Evolutionary conservation across 306 rosid genomes (phyloP).

Genomic region (Inga laurina): DNA sequence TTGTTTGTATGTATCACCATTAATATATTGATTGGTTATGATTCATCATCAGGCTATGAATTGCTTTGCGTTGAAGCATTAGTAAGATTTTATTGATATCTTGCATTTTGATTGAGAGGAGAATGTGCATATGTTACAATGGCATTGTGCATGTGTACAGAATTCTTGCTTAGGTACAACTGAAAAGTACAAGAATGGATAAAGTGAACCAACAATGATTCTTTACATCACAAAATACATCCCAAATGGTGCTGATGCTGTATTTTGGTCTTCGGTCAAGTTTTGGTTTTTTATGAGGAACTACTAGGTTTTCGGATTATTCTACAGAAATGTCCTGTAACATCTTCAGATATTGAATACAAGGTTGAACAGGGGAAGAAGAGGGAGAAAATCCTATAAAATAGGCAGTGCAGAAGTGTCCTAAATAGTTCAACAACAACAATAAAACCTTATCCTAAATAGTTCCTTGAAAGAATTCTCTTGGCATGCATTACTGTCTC

Average conservation of each 20-base stretch:
- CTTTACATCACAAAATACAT: background rate
- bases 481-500: conserved; percentile 24
- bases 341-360: conserved; percentile 4
- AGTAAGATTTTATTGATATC: conserved; percentile 23
- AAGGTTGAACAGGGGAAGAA: background rate
- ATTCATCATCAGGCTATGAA: background rate
- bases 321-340: conserved; percentile 12
- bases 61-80: background rate
- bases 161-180: background rate
- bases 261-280: background rate
- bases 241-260: background rate
- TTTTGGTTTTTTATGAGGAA: background rate
- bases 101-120: conserved; percentile 7
- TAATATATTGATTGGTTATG: background rate
- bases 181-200: conserved; percentile 2
- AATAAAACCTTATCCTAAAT: too few species aligned
- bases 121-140: background rate
- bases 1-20: conserved; percentile 68
- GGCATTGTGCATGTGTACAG: background rate
- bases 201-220: conserved; percentile 6
- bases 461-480: background rate
- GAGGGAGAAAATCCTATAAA: conserved; percentile 2
- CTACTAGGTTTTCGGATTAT: background rate
- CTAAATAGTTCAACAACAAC: background rate
- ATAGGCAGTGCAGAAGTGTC: conserved; percentile 18